Conservation (phyloP, 169 alveolate species). For the Eimeria necatrix region DNA sequence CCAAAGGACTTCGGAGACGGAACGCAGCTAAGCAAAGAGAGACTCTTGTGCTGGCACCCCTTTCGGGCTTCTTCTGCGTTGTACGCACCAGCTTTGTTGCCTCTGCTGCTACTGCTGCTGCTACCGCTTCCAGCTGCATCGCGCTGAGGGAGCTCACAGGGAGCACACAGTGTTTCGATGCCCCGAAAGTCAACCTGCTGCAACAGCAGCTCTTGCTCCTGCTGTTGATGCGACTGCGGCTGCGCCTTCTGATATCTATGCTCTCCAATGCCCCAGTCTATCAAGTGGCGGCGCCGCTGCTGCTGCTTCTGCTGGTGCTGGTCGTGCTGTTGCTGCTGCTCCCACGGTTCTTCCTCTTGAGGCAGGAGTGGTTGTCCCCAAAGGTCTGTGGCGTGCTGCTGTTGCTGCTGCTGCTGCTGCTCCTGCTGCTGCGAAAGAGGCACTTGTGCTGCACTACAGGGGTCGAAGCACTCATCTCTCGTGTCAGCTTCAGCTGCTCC, state of each 20-base stretch:
- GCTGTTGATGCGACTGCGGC: not conserved
- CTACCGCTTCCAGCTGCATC: not conserved
- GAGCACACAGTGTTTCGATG: no score
- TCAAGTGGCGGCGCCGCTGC: no score
- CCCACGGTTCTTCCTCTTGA: not conserved
- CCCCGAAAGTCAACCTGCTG: not conserved
- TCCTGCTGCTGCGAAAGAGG: not conserved
- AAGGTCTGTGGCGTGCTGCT: conserved; percentile 14
- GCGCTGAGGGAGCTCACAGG: not conserved
- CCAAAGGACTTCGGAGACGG: not conserved
- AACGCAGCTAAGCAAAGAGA: not conserved
- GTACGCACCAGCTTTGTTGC: not conserved
- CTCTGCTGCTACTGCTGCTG: conserved; percentile 5
- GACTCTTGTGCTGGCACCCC: not conserved
- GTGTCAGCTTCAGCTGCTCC: not conserved
- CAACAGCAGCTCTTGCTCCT: not conserved
- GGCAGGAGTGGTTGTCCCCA: not conserved
- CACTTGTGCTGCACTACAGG: not conserved
- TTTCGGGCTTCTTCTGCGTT: not conserved
- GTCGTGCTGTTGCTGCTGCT: conserved; percentile 18
- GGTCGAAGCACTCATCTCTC: not conserved
- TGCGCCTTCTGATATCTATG: no score
- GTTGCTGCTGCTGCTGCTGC: conserved; percentile 37
- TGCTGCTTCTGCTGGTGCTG: no score
- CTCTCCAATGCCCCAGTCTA: no score